Evolutionary conservation across 768 basidiomycete species (phyloP).

Genomic region (Panellus pusillus): DNA sequence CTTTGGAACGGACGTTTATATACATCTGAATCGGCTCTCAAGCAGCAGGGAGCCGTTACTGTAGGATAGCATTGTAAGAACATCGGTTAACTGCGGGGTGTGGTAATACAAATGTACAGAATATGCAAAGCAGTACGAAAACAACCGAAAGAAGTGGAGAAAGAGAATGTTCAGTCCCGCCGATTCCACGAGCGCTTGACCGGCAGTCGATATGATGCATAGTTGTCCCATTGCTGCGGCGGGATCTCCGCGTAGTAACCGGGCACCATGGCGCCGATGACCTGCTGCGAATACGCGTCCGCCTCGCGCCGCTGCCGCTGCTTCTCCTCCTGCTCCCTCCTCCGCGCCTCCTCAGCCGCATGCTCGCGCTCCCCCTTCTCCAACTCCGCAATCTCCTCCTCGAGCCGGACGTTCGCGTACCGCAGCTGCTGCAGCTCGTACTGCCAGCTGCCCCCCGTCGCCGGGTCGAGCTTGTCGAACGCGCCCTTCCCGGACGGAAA

Average conservation of each 20-base stretch:
- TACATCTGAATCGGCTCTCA: slow-evolving; percentile 84
- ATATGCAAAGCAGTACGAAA: not conserved
- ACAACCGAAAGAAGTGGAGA: too few species aligned
- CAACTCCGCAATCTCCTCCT: slow-evolving; percentile 57
- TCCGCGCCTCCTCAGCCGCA: not conserved
- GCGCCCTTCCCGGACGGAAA: slow-evolving; percentile 42
- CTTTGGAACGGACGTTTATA: slow-evolving; percentile 93
- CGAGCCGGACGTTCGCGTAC: too few species aligned
- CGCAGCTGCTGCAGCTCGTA: slow-evolving; percentile 87
- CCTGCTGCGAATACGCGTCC: not conserved
- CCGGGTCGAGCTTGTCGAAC: slow-evolving; percentile 71
- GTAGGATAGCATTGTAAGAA: too few species aligned
- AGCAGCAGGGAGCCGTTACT: slow-evolving; percentile 80
- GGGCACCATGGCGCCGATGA: not conserved
- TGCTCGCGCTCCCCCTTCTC: slow-evolving; percentile 47
- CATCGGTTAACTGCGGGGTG: too few species aligned
- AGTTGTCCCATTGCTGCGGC: not conserved
- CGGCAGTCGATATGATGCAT: slow-evolving; percentile 12
- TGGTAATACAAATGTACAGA: not conserved
- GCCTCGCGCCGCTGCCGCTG: not conserved
- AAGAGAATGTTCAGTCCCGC: not conserved
- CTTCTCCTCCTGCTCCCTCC: slow-evolving; percentile 1
- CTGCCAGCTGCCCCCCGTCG: slow-evolving; percentile 83
- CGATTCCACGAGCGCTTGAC: slow-evolving; percentile 18
- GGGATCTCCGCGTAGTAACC: not conserved